phyloP scores from a whole-genome alignment of 2,329 filamentous ascomycete genomes.

The Sclerotinia minor region DNA sequence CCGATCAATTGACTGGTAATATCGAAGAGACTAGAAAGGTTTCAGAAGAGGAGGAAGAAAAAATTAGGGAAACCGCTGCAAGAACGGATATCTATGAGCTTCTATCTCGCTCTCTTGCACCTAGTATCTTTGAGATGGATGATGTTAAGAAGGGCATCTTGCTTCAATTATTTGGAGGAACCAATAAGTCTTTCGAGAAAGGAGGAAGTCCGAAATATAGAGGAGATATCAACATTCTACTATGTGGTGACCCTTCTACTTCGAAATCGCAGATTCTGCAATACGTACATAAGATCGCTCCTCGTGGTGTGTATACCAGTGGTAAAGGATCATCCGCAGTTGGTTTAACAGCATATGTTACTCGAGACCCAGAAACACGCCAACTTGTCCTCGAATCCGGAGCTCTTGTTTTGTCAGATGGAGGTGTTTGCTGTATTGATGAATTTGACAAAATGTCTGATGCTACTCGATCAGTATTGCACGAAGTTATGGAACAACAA shows the following conservation, averaged over 20 bases:
- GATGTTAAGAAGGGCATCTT: conserved; percentile 99
- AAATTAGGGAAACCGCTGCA: conserved; percentile 77
- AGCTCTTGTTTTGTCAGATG: conserved; percentile 71
- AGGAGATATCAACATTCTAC: conserved; percentile 94
- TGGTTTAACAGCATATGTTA: conserved; percentile 75
- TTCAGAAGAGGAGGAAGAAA: conserved; percentile 80
- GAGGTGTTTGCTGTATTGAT: conserved; percentile 76
- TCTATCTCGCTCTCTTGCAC: conserved; percentile 83
- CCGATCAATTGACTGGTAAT: conserved; percentile 59
- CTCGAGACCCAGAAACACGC: conserved; percentile 70
- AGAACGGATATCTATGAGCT: conserved; percentile 91
- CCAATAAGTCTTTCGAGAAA: conserved; percentile 97
- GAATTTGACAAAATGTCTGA: conserved; percentile 83
- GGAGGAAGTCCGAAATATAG: conserved; percentile 93
- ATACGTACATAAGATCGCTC: conserved; percentile 97
- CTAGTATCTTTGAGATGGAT: conserved; percentile 96
- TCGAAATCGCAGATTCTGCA: conserved; percentile 92
- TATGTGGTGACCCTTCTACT: conserved; percentile 96
- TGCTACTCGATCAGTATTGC: conserved; percentile 69
- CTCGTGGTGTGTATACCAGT: conserved; percentile 77
- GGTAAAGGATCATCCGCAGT: conserved; percentile 76
- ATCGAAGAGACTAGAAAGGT: conserved; percentile 84
- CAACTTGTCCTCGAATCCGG: conserved; percentile 75
- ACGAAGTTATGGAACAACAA: conserved; percentile 82
- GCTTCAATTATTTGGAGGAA: conserved; percentile 93